A percentile compares a stretch with the other conserved stretches of the same genome.
phyloP scores from a whole-genome alignment of 495 filamentous ascomycete genomes.

The Neurospora intermedia region DNA sequence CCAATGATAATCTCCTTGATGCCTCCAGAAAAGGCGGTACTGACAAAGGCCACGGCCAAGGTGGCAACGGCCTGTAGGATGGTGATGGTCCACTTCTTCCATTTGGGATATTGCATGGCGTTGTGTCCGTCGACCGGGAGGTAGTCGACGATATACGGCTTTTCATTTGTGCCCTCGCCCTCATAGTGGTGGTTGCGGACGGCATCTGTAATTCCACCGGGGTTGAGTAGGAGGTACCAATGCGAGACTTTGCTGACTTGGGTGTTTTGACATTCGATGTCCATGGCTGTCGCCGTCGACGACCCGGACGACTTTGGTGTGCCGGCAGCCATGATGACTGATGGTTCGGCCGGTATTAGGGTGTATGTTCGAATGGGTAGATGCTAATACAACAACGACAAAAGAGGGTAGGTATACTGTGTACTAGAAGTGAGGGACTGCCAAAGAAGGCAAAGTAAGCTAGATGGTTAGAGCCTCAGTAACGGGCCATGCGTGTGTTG shows the following conservation, averaged over 20 bases:
- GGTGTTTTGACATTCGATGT: conserved; percentile 17
- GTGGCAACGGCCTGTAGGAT: conserved; percentile 54
- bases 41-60: conserved; percentile 64
- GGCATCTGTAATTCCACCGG: conserved; percentile 26
- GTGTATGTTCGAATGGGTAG: not conserved
- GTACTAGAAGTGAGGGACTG: not conserved
- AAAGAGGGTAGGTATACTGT: not conserved
- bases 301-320: not conserved
- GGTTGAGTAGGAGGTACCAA: conserved; percentile 23
- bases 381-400: not conserved
- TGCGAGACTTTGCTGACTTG: conserved; percentile 10
- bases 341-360: not conserved
- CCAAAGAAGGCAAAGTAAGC: not conserved
- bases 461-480: not conserved
- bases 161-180: conserved; percentile 60
- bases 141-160: conserved; percentile 67
- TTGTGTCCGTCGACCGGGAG: conserved; percentile 62
- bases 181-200: conserved; percentile 51
- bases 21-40: conserved; percentile 67
- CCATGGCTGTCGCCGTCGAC: not conserved
- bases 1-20: conserved; percentile 46
- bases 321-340: not conserved
- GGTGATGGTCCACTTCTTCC: conserved; percentile 64
- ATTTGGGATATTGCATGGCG: conserved; percentile 50
- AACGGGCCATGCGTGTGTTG: not conserved